Percentiles rank a stretch among this genome's conserved stretches.
phyloP scores from a whole-genome alignment of 441 rosid species.

The Eruca vesicaria region DNA sequence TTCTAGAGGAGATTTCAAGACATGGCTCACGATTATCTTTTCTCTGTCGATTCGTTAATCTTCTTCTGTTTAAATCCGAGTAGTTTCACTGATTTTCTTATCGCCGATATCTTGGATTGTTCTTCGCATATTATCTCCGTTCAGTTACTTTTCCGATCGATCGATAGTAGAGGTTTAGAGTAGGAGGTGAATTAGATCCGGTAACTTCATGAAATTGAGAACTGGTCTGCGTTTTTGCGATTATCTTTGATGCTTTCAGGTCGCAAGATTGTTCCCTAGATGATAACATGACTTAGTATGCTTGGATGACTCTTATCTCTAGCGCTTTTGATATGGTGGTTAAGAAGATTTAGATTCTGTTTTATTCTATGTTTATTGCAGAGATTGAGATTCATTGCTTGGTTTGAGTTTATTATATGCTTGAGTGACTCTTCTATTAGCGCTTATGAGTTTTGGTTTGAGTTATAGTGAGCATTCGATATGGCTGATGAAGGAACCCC shows the following conservation, averaged over 20 bases:
- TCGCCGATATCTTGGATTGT: not conserved
- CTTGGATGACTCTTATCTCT: not conserved
- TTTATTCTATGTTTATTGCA: no score
- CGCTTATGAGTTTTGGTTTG: not conserved
- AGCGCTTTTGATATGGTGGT: not conserved
- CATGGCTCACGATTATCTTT: no score
- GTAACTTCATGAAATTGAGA: no score
- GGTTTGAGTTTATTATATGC: no score
- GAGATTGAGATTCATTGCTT: no score
- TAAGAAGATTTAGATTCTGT: no score
- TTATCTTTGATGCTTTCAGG: not conserved
- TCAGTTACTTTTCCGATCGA: not conserved
- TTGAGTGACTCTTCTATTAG: no score
- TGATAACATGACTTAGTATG: constrained; percentile 1
- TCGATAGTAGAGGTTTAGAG: not conserved
- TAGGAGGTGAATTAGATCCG: not conserved
- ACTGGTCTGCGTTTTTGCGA: constrained; percentile 21
- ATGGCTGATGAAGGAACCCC: constrained; percentile 55
- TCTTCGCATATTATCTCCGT: not conserved
- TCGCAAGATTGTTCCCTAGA: not conserved
- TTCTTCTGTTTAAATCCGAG: no score
- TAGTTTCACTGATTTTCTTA: no score
- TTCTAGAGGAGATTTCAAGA: no score
- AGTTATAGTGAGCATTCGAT: not conserved
- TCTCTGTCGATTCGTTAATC: not conserved